Evolutionary conservation across 768 basidiomycete species (phyloP).

Genomic region (Phlebiopsis flavidoalba): DNA sequence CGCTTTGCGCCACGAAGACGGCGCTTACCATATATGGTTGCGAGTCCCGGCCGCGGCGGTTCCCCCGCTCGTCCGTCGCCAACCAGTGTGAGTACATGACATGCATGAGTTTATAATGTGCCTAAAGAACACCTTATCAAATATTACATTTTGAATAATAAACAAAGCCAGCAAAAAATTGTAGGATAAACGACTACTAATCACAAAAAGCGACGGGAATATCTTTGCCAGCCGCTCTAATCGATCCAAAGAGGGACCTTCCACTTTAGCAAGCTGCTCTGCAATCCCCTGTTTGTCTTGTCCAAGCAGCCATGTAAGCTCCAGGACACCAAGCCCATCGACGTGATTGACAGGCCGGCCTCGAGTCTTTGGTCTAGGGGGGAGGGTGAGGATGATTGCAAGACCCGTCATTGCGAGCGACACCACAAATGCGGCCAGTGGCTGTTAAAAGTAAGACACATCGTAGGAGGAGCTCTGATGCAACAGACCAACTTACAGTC

Average conservation of each 20-base stretch:
- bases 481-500: neutral
- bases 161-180: no score
- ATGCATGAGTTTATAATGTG: no score
- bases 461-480: neutral
- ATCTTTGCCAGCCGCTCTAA: neutral
- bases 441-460: neutral
- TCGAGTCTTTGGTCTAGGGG: neutral
- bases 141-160: no score
- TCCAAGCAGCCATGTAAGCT: conserved; percentile 1
- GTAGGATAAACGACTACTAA: neutral
- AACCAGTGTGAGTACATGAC: no score
- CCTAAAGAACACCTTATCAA: no score
- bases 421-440: neutral
- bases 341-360: neutral
- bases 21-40: neutral
- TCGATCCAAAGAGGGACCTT: neutral
- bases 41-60: no score
- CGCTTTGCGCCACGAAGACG: neutral
- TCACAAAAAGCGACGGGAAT: neutral
- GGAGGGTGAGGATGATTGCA: neutral
- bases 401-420: neutral
- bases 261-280: neutral
- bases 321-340: neutral
- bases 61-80: no score
- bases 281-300: neutral